These are phyloP conservation scores for Musa beccarii DNA, from an alignment of 176 grass and related monocot genomes.

Conservation along the genomic window DNA sequence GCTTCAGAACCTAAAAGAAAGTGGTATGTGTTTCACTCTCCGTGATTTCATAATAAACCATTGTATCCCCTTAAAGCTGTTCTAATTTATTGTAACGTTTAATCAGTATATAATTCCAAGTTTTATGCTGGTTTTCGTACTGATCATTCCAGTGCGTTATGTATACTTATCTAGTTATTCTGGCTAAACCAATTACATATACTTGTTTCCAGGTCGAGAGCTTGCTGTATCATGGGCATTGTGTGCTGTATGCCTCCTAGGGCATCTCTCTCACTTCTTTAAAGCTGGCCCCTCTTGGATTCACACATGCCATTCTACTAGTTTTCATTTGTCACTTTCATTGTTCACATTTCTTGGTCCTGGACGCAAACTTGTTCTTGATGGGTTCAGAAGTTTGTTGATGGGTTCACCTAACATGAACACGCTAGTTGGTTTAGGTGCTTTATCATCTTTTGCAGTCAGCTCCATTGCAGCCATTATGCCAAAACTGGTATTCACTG, in stretches of 20 bases:
- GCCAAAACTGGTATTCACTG: slow-evolving; percentile 67
- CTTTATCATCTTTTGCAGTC: slow-evolving; percentile 86
- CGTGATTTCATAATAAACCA: background rate
- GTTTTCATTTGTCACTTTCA: slow-evolving; percentile 86
- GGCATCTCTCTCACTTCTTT: slow-evolving; percentile 74
- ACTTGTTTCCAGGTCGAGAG: slow-evolving; percentile 63
- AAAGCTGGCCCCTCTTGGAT: slow-evolving; percentile 52
- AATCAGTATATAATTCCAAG: background rate
- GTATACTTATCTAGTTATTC: background rate
- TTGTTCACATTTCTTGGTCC: slow-evolving; percentile 87
- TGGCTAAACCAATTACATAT: background rate
- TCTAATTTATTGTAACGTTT: background rate
- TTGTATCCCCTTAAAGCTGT: background rate
- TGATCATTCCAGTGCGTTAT: background rate
- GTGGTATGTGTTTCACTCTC: slow-evolving; percentile 38
- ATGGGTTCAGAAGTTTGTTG: slow-evolving; percentile 68
- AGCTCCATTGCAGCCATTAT: slow-evolving; percentile 74
- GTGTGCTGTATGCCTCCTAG: slow-evolving; percentile 78
- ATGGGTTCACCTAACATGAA: slow-evolving; percentile 93
- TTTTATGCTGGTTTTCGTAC: background rate
- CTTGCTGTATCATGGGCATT: slow-evolving; percentile 96
- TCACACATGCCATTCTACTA: slow-evolving; percentile 68
- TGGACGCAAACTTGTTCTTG: slow-evolving; percentile 73
- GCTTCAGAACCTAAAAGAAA: slow-evolving; percentile 71
- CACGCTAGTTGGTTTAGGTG: slow-evolving; percentile 90